A percentile compares a stretch with the other conserved stretches of the same genome.
These are phyloP conservation scores for Solanum chiquidenum DNA, from an alignment of 257 asterid genomes.

Conservation along the genomic window DNA sequence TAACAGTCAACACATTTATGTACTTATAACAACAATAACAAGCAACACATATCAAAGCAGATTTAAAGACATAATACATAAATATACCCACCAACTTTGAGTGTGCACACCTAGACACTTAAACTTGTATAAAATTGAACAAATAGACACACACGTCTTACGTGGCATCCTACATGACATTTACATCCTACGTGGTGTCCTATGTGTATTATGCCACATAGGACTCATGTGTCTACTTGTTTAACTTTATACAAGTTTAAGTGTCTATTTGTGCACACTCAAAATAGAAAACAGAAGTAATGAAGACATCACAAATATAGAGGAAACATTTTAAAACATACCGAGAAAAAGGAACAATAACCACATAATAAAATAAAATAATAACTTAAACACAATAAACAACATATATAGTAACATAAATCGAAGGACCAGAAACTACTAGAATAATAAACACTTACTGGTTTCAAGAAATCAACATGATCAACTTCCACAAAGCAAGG, in stretches of 20 bases:
- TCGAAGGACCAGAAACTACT: neutral
- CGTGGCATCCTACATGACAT: no score
- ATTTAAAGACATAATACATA: neutral
- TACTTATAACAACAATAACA: slow-evolving; percentile 19
- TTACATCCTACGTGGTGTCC: no score
- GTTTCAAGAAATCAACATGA: slow-evolving; percentile 79
- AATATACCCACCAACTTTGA: no score
- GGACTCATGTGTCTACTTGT: no score
- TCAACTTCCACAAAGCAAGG: slow-evolving; percentile 81
- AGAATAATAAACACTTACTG: slow-evolving; percentile 40
- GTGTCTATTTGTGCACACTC: no score
- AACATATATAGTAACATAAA: neutral
- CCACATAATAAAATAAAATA: neutral
- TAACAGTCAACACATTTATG: neutral
- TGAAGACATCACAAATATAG: neutral
- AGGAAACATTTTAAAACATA: neutral
- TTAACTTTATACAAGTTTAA: no score
- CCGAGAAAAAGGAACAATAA: neutral
- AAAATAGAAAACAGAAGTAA: neutral
- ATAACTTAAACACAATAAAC: neutral
- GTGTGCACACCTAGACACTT: no score
- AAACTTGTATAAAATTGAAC: no score
- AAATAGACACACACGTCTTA: no score
- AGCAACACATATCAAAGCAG: neutral
- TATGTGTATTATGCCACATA: no score